Evolutionary conservation across 495 filamentous ascomycete species (phyloP), one percentile per base, ranked within the genome.

Genomic region (Podospora tetraspora): DNA sequence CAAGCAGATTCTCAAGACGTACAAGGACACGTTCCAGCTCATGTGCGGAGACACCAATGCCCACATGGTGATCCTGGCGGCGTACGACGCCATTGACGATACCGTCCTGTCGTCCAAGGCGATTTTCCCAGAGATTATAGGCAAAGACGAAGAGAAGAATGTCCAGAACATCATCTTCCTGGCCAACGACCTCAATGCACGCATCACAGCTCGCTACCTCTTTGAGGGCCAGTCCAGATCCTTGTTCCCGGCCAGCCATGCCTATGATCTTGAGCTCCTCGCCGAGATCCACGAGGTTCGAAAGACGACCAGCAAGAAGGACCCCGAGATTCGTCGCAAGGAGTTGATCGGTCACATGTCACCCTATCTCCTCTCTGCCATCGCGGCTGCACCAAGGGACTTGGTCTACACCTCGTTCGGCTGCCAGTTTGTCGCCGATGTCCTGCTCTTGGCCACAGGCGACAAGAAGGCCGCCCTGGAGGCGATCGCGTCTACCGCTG

Each of bases 41-140:
- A 91, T 98, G 86, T 90, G 90, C 3, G 86, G 85, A 63, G 94
- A 99, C 76, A 69, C 83, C 3, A 65, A 94, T 72, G 96, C 87
- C 2, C 93, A 97, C 72, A 84, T 90, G 74, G 84, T 97, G 62
- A 84, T 98, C 19, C 81, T 98, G 27, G 83, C 93, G 1, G 92
- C 91, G 4, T 93, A 91, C 76, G 94, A 97, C 73, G 88, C 96
- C 27, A 88, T 97, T 64, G 96, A 99, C 71, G 96, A 99, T 75
- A 97, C 94, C 1, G 91, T 92, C 64, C 81, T 97, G 66, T 89
- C 88, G n/a, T 84, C 90, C 21, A 97, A 97, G 77, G 83, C 89
- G 24, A 88, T 98, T 68, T 89, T 97, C 71, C 79, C 90, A 0
- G 94, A 97, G 77, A 82, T 98, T 6, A 75, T 97, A 21, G 89